These are phyloP conservation scores for Spiraea crenata DNA, from an alignment of 331 rosid species.

Conservation along the genomic window DNA sequence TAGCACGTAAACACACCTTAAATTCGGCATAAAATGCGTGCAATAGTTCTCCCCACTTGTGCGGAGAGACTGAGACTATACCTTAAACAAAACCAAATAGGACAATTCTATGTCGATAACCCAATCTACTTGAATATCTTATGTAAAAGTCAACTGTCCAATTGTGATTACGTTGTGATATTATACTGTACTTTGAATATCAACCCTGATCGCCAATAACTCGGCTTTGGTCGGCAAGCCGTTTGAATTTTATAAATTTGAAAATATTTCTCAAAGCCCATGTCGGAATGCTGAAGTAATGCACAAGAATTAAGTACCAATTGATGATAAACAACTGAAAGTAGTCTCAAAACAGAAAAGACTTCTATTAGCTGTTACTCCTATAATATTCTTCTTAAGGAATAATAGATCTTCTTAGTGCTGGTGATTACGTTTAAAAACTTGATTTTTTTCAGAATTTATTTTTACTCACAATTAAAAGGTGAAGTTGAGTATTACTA, in stretches of 20 bases:
- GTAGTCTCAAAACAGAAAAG: background rate
- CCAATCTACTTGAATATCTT: background rate
- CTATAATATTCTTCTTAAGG: background rate
- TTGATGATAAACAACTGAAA: background rate
- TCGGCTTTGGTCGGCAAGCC: background rate
- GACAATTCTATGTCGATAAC: background rate
- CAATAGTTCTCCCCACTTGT: background rate
- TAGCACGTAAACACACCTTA: background rate
- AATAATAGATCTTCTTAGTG: no score
- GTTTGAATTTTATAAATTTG: background rate
- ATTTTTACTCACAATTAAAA: no score
- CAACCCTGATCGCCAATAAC: background rate
- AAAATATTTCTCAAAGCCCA: constrained; percentile 3
- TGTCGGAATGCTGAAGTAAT: background rate
- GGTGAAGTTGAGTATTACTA: no score
- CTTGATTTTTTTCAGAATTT: no score
- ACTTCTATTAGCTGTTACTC: background rate
- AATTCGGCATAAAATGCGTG: background rate
- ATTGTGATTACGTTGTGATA: background rate
- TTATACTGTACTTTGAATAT: background rate
- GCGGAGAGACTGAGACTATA: background rate
- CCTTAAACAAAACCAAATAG: background rate
- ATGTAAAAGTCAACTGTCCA: background rate
- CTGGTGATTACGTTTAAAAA: no score
- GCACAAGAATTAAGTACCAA: background rate